Percentiles rank a stretch among this genome's conserved stretches.
These are phyloP conservation scores for Saitozyma podzolica DNA, from an alignment of 768 basidiomycete genomes.

Conservation along the genomic window DNA sequence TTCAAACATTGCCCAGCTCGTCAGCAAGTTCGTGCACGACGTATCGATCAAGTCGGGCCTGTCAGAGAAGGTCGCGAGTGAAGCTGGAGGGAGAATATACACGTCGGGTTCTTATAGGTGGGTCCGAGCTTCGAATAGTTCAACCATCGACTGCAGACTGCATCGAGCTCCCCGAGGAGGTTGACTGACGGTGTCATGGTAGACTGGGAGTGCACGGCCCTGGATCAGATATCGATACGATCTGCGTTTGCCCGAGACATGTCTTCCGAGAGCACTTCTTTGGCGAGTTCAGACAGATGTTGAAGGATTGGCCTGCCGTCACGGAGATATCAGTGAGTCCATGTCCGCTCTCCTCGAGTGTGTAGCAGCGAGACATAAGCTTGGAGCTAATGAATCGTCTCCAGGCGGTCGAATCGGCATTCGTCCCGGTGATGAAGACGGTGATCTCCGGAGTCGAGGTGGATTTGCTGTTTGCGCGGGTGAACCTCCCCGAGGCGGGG, in stretches of 20 bases:
- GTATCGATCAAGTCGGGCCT: conserved; percentile 76
- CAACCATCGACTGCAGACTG: neutral
- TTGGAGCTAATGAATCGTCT: neutral
- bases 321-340: conserved; percentile 81
- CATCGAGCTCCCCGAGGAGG: no score
- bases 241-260: conserved; percentile 95
- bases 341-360: neutral
- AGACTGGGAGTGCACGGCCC: conserved; percentile 94
- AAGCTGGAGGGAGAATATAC: conserved; percentile 97
- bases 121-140: conserved; percentile 8
- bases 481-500: conserved; percentile 63
- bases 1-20: conserved; percentile 80
- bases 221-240: conserved; percentile 94
- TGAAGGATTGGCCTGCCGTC: conserved; percentile 76
- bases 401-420: conserved; percentile 94
- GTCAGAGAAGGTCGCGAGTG: conserved; percentile 80
- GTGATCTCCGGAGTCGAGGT: conserved; percentile 89
- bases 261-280: conserved; percentile 96
- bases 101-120: conserved; percentile 92
- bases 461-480: conserved; percentile 82
- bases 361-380: neutral
- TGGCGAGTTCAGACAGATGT: conserved; percentile 82
- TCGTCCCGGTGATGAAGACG: conserved; percentile 89
- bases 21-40: conserved; percentile 87
- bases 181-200: neutral